Evolutionary conservation across 345 rosid species (phyloP), one percentile per base, ranked within the genome.

Genomic region (Leavenworthia alabamica): DNA sequence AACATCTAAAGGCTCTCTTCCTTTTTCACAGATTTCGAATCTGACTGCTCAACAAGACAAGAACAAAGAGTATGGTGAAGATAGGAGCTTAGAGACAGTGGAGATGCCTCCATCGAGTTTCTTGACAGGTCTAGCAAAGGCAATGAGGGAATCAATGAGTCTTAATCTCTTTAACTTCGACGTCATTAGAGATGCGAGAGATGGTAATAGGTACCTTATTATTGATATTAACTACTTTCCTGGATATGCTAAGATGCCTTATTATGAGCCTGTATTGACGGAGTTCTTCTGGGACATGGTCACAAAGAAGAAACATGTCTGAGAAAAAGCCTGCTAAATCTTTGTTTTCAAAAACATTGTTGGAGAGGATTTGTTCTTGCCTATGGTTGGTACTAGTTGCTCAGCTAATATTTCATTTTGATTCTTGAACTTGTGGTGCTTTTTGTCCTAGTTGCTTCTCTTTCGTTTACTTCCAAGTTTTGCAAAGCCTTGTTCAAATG

Each of bases 191-290:
- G 88, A 82, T 68, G 79, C 73, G 6, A 76, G 36, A 51, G 79
- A 76, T 70, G 63, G 33, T 44, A 77, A 61, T 58, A 67, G 78
- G 64, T 83, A 77, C 68, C 68, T 81, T 19, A 70, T 85, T 0
- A 76, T 85, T 50, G 92, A 85, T 68, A 73, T 85, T 50, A 85
- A 85, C 76, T 85, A 85, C 76, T 83, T 85, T 56, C 88, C 88
- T 24, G 86, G 92, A 27, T 85, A 76, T 36, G 84, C 79, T 4
- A 85, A 85, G 78, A 70, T 83, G 80, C 88, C 92, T 0, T 59
- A 62, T 60, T 85, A 72, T 35, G 86, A 81, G 78, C 55, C 74
- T 22, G 40, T 83, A 1, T 63, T 85, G 74, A 83, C 86, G 1
- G 60, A 74, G 23, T 85, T 85, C 71, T 71, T 81, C 62, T 60